Evolutionary conservation across 805 yeast species (phyloP), one percentile per base, ranked within the genome.

Genomic region (Zygosaccharomyces bisporus): DNA sequence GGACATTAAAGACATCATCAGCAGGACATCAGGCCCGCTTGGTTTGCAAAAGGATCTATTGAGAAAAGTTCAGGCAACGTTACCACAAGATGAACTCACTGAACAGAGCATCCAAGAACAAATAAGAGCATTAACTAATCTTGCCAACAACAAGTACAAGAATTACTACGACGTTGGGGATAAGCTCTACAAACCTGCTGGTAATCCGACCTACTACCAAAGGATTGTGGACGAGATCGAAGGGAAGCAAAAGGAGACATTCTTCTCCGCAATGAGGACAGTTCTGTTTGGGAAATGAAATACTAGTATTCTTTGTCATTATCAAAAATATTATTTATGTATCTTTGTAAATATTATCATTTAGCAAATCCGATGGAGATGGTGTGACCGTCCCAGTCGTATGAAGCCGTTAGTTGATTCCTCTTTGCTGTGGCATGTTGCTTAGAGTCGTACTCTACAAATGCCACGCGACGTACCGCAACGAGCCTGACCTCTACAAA

Each of bases 181-280:
- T 34, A 83, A 83, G 59, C 65, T 89, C 52, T 65, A 78, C 56
- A 72, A 65, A 53, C 97, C 97, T n/a, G 81, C 82, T 56, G 96
- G 96, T 1, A 86, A 87, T 64, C 88, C 95, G 2, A 64, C 73
- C 37, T 89, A 89, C 60, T 89, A 89, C 58, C 76, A 73, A 32
- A 74, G 93, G 57, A 71, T 89, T 42, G 53, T 83, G 65, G 72
- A 74, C 20, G 95, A 87, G 61, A 75, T 89, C 33, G 71, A 74
- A 47, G 90, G 91, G 18, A 81, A 81, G 56, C 74, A 76, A 57
- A 81, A 77, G 62, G 95, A 86, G 64, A 74, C 77, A 12, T 63
- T 83, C 41, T 61, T 76, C 42, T 68, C 79, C 31, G 95, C 93
- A 16, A 57, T 85, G 61, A 79, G 81, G 64, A 84, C 90, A 14